Evolutionary conservation across 768 basidiomycete species (phyloP).

Genomic region (Hygrophorus russula): DNA sequence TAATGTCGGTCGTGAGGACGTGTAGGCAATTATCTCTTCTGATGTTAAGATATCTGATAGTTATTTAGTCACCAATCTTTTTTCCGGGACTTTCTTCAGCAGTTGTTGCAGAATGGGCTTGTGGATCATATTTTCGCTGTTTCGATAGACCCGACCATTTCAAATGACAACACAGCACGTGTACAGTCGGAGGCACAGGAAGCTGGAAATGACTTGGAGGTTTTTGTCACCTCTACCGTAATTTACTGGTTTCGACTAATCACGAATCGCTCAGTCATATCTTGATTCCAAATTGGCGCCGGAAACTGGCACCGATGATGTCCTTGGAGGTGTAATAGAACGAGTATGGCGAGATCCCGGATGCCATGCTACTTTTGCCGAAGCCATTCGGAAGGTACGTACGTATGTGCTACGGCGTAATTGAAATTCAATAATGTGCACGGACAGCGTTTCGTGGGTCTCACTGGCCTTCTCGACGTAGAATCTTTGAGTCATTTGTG

Average conservation of each 20-base stretch:
- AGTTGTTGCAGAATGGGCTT: conserved; percentile 40
- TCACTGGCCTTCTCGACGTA: conserved; percentile 44
- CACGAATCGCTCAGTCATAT: conserved; percentile 29
- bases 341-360: conserved; percentile 44
- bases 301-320: conserved; percentile 32
- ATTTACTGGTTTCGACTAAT: conserved; percentile 2
- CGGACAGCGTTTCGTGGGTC: conserved; percentile 47
- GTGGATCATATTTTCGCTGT: conserved; percentile 41
- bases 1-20: conserved; percentile 17
- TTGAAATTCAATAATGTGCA: conserved; percentile 1
- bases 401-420: not conserved
- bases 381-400: conserved; percentile 45
- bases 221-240: conserved; percentile 16
- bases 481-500: conserved; percentile 65
- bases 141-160: conserved; percentile 39
- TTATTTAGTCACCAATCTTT: conserved; percentile 21
- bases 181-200: conserved; percentile 53
- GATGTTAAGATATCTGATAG: not conserved
- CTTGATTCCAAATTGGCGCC: conserved; percentile 46
- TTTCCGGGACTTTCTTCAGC: conserved; percentile 41
- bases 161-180: conserved; percentile 35
- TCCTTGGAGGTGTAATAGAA: conserved; percentile 26
- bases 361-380: conserved; percentile 48
- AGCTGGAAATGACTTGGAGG: conserved; percentile 46
- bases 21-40: conserved; percentile 11